Evolutionary conservation across 345 rosid species (phyloP), one percentile per base, ranked within the genome.

Genomic region (Dovyalis caffra): DNA sequence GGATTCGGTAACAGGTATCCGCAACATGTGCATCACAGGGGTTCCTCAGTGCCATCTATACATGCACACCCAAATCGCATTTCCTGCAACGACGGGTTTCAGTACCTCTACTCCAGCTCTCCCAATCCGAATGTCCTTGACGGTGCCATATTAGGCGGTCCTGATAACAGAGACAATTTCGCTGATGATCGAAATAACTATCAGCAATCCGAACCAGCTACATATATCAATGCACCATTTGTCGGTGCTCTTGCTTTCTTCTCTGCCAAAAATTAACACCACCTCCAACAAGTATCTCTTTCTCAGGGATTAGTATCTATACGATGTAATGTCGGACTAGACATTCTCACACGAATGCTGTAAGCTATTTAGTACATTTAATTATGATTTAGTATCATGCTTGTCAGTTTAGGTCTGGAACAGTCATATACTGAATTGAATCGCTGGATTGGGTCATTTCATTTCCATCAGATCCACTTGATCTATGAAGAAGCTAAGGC

Each of bases 61-160:
- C 84, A 83, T 20, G 64, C 77, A 11, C 99, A 96, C 69, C 97
- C 98, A 18, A 76, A 85, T 34, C 85, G 76, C 81, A 88, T 95
- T 83, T 85, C 87, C 37, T 95, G 99, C 76, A 82, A 85, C 51
- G 69, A 90, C 25, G 99, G 99, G 29, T 95, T 90, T 76, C 76
- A 79, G 12, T 80, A 84, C 81, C 83, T 95, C 89, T 56, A 86
- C 29, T 87, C 97, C 3, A 76, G 69, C 68, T 87, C 90, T 29
- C 97, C 98, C 33, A 91, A 95, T 83, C 99, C 99, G 45, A 95
- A 95, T 67, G 75, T 95, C 71, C 90, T 85, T 0, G 86, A 89
- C 4, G 99, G 99, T 2, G 99, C 99, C 16, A 74, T 95, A 62
- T 80, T 95, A 16, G 99, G 99, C 64, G 98, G 99, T 40, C 99